Percentiles rank a stretch among this genome's conserved stretches.
These are phyloP conservation scores for Nitzschia sp. DNA, from an alignment of 108 stramenopile species.

Conservation along the genomic window DNA sequence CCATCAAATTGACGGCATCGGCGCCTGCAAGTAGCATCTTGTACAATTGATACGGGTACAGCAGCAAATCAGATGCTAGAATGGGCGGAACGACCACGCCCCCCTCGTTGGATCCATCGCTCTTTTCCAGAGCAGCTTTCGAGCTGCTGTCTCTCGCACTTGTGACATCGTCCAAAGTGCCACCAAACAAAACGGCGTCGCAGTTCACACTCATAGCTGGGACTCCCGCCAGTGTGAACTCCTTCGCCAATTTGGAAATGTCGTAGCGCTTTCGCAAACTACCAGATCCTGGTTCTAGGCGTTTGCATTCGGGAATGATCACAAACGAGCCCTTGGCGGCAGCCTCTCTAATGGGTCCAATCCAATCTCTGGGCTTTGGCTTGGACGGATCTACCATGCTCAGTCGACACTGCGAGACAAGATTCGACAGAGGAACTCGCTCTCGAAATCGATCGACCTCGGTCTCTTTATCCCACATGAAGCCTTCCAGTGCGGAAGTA, in stretches of 20 bases:
- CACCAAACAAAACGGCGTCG: constrained; percentile 80
- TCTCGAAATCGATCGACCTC: constrained; percentile 86
- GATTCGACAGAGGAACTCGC: constrained; percentile 72
- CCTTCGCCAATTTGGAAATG: constrained; percentile 61
- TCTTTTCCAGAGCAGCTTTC: constrained; percentile 46
- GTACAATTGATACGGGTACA: constrained; percentile 90
- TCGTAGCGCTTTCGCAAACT: constrained; percentile 80
- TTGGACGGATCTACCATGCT: constrained; percentile 55
- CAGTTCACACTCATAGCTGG: constrained; percentile 76
- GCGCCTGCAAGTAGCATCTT: constrained; percentile 84
- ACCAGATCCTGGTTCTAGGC: constrained; percentile 75
- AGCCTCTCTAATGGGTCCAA: constrained; percentile 62
- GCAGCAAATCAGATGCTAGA: constrained; percentile 76
- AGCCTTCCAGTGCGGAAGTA: constrained; percentile 73
- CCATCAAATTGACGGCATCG: constrained; percentile 80
- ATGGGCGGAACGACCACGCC: constrained; percentile 73
- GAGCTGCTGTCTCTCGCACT: constrained; percentile 55
- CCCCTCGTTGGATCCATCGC: constrained; percentile 47
- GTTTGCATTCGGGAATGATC: constrained; percentile 84
- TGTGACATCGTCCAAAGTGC: constrained; percentile 72
- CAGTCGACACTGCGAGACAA: constrained; percentile 68
- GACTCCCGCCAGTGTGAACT: constrained; percentile 56
- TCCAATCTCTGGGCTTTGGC: constrained; percentile 78
- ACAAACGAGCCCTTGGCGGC: constrained; percentile 55
- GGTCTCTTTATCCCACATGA: constrained; percentile 91